A percentile compares a stretch with the other conserved stretches of the same genome.
Conservation (phyloP, 345 rosid genomes). For the Cardiospermum halicacabum region DNA sequence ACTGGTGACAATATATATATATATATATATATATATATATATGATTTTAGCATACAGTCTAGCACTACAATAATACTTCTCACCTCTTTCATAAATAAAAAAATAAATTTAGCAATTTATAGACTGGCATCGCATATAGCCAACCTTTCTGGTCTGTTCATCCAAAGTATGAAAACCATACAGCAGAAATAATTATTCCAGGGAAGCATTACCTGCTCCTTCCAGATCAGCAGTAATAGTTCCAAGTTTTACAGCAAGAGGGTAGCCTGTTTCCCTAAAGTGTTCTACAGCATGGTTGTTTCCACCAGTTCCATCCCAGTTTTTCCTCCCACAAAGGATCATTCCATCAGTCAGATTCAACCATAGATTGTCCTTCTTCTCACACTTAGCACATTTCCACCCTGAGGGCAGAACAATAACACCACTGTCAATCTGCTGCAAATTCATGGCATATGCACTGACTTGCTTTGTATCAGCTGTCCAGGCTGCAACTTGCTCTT, state of each 20-base stretch:
- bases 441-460: slow-evolving; percentile 67
- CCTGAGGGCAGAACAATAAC: slow-evolving; percentile 81
- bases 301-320: slow-evolving; percentile 99
- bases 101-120: neutral
- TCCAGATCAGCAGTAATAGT: slow-evolving; percentile 91
- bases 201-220: slow-evolving; percentile 79
- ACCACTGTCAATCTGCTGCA: slow-evolving; percentile 76
- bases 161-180: neutral
- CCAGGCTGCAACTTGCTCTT: slow-evolving; percentile 92
- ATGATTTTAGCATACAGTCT: too few species aligned
- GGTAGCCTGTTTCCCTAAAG: slow-evolving; percentile 83
- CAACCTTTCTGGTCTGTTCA: neutral
- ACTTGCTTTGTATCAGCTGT: slow-evolving; percentile 80
- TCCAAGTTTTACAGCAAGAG: slow-evolving; percentile 97
- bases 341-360: slow-evolving; percentile 93
- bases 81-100: neutral
- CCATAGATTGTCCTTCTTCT: slow-evolving; percentile 91
- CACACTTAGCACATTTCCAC: slow-evolving; percentile 91
- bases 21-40: too few species aligned
- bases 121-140: neutral
- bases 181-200: slow-evolving; percentile 4
- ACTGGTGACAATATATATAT: too few species aligned
- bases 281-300: slow-evolving; percentile 91
- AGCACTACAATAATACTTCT: neutral
- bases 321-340: slow-evolving; percentile 94